Evolutionary conservation across 2,329 filamentous ascomycete species (phyloP).

Genomic region (Cucurbitaria berberidis): DNA sequence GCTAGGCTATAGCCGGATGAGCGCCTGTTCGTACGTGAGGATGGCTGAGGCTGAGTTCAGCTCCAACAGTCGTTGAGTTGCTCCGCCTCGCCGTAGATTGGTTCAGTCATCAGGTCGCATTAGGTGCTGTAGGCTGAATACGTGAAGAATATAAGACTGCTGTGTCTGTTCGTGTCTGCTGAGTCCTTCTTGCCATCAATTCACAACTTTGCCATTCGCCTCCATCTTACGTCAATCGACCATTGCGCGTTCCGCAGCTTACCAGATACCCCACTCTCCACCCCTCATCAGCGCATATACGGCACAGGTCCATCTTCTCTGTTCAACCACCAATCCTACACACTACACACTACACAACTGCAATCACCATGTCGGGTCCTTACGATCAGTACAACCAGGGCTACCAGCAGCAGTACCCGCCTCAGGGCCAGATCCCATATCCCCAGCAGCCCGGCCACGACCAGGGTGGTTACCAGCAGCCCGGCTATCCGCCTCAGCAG

Average conservation of each 20-base stretch:
- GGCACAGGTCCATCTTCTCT: not conserved
- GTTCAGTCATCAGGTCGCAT: conserved; percentile 34
- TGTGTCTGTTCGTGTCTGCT: conserved; percentile 4
- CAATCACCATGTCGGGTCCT: conserved; percentile 57
- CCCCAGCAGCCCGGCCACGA: conserved; percentile 40
- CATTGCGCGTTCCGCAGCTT: not conserved
- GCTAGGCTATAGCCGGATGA: conserved; percentile 21
- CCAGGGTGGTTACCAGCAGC: conserved; percentile 40
- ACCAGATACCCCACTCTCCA: conserved; percentile 15
- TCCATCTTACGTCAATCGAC: conserved; percentile 18
- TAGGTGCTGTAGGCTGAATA: conserved; percentile 23
- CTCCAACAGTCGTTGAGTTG: conserved; percentile 29
- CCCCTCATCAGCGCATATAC: conserved; percentile 14
- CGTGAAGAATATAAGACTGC: conserved; percentile 23
- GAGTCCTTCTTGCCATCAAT: conserved; percentile 18
- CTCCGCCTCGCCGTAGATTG: conserved; percentile 35
- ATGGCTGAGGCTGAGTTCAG: conserved; percentile 40
- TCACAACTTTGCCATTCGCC: conserved; percentile 11
- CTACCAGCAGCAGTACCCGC: conserved; percentile 48
- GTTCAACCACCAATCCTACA: not conserved
- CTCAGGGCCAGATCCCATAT: conserved; percentile 39
- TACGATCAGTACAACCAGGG: conserved; percentile 55
- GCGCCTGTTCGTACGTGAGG: conserved; percentile 18
- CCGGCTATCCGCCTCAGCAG: conserved; percentile 39
- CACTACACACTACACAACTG: conserved; percentile 12